Conservation (phyloP, 768 basidiomycete genomes). For the Ramaria sp. region DNA sequence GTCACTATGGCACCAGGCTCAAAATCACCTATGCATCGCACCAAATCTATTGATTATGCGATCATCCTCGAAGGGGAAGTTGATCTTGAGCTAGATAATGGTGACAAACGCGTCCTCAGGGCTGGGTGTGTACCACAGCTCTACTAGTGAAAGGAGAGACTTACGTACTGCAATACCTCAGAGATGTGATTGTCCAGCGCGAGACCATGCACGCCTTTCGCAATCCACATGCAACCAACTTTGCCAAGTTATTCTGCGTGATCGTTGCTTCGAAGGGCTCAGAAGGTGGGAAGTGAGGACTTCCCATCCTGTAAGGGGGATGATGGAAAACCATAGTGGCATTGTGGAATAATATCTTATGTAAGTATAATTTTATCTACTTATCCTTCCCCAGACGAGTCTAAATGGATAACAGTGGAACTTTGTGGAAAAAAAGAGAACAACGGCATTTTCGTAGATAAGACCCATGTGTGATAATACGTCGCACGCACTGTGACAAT, state of each 20-base stretch:
- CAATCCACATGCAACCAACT: background rate
- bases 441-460: too few relatives aligned
- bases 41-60: background rate
- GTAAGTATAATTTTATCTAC: too few relatives aligned
- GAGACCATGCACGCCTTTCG: background rate
- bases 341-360: too few relatives aligned
- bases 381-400: too few relatives aligned
- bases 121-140: background rate
- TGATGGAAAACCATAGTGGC: too few relatives aligned
- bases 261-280: background rate
- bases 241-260: background rate
- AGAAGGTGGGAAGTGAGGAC: too few relatives aligned
- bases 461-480: too few relatives aligned
- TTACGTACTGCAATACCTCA: background rate
- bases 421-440: too few relatives aligned
- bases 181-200: conserved; percentile 7
- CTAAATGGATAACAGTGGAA: too few relatives aligned
- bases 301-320: background rate
- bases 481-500: too few relatives aligned
- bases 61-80: conserved; percentile 2
- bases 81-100: background rate
- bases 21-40: background rate
- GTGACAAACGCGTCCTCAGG: background rate
- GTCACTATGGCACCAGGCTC: background rate
- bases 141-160: background rate